These are phyloP conservation scores for Orychophragmus violaceus DNA, from an alignment of 345 rosid species.

Conservation along the genomic window DNA sequence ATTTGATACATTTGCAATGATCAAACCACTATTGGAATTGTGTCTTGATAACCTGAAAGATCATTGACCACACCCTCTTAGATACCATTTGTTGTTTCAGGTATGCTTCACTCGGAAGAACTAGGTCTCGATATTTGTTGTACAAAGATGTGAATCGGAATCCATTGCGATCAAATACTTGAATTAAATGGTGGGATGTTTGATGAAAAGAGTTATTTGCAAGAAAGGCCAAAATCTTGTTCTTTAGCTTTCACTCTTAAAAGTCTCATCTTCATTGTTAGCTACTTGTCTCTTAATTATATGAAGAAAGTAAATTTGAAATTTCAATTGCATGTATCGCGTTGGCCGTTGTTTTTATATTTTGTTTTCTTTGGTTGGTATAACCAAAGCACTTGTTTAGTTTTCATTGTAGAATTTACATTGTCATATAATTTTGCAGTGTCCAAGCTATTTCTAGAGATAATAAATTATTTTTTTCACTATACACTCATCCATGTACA, in stretches of 20 bases:
- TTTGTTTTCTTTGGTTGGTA: too few species aligned
- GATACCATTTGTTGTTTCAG: slow-evolving; percentile 31
- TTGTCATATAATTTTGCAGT: too few species aligned
- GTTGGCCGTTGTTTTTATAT: not conserved
- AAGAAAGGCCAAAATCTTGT: not conserved
- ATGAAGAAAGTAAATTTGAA: not conserved
- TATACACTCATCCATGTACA: too few species aligned
- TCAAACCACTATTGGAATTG: not conserved
- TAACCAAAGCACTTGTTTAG: too few species aligned
- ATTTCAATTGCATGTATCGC: not conserved
- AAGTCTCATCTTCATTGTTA: not conserved
- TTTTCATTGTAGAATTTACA: too few species aligned
- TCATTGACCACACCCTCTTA: slow-evolving; percentile 6
- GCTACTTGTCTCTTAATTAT: not conserved
- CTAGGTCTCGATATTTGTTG: slow-evolving; percentile 53
- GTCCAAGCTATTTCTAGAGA: too few species aligned
- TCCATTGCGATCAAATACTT: slow-evolving; percentile 32
- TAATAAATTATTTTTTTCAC: too few species aligned
- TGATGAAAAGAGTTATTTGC: slow-evolving; percentile 1
- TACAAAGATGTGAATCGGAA: slow-evolving; percentile 87
- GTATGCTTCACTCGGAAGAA: slow-evolving; percentile 84
- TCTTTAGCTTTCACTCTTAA: not conserved
- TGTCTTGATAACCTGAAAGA: not conserved
- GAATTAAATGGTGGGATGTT: not conserved
- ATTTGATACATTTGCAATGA: not conserved